phyloP scores from a whole-genome alignment of 106 monocot genomes.

The Triglochin maritima region DNA sequence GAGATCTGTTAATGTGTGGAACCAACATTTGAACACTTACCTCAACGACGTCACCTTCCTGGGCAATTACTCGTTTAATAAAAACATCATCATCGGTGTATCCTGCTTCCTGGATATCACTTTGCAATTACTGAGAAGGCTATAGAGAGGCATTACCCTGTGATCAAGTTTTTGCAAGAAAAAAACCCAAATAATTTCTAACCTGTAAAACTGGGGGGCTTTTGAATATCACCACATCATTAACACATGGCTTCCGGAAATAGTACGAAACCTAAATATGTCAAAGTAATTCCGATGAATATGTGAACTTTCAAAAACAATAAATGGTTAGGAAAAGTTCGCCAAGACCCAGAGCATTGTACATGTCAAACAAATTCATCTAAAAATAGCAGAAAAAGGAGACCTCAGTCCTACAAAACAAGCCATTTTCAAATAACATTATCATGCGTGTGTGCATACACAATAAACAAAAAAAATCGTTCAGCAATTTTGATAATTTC shows the following conservation, averaged over 20 bases:
- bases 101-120: slow-evolving; percentile 62
- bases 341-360: background rate
- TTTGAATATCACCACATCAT: slow-evolving; percentile 98
- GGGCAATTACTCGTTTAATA: slow-evolving; percentile 91
- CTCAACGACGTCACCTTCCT: slow-evolving; percentile 91
- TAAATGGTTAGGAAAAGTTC: background rate
- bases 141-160: background rate
- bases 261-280: slow-evolving; percentile 83
- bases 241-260: slow-evolving; percentile 88
- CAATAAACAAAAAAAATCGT: no score
- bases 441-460: no score
- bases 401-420: no score
- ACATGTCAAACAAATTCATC: background rate
- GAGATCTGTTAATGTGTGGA: background rate
- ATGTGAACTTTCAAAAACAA: background rate
- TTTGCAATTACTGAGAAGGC: no score
- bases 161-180: background rate
- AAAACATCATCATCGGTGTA: slow-evolving; percentile 94
- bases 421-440: no score
- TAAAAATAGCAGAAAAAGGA: no score
- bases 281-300: background rate
- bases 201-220: slow-evolving; percentile 97
- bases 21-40: slow-evolving; percentile 16
- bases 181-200: background rate
- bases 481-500: no score